These are phyloP conservation scores for Fagopyrum homotropicum DNA, from an alignment of 148 eudicot genomes.

Conservation along the genomic window DNA sequence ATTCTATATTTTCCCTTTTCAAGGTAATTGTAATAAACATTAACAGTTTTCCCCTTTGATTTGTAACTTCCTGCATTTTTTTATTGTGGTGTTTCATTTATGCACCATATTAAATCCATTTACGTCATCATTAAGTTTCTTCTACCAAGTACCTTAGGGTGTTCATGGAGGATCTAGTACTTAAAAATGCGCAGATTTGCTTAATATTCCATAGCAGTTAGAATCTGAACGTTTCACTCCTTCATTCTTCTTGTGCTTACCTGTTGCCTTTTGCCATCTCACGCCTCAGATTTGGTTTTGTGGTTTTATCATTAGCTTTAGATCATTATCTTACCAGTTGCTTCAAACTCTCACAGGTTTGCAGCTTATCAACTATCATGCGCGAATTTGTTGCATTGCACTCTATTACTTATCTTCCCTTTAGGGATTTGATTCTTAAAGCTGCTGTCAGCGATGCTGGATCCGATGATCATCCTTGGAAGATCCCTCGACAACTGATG, in stretches of 20 bases:
- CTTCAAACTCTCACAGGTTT: slow-evolving; percentile 36
- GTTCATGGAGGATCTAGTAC: not conserved
- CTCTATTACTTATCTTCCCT: slow-evolving; percentile 68
- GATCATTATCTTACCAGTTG: not conserved
- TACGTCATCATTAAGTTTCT: not conserved
- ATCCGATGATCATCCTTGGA: slow-evolving; percentile 65
- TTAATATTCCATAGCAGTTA: not conserved
- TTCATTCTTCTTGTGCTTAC: not conserved
- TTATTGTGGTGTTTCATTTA: not conserved
- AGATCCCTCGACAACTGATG: slow-evolving; percentile 58
- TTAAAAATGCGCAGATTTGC: not conserved
- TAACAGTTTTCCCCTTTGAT: not conserved
- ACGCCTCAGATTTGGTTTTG: not conserved
- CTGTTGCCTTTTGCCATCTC: not conserved
- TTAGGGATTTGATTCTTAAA: slow-evolving; percentile 70
- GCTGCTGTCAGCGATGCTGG: slow-evolving; percentile 48
- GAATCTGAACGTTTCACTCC: not conserved
- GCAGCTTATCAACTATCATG: slow-evolving; percentile 91
- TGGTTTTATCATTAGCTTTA: not conserved
- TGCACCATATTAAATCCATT: not conserved
- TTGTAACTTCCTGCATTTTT: slow-evolving; percentile 5
- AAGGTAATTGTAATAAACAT: slow-evolving; percentile 39
- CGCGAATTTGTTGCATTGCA: slow-evolving; percentile 89
- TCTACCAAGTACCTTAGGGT: not conserved
- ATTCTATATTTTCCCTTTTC: slow-evolving; percentile 22